Base-by-base conservation (phyloP, 495 filamentous ascomycete species). In the Penicillium manginii region DNA sequence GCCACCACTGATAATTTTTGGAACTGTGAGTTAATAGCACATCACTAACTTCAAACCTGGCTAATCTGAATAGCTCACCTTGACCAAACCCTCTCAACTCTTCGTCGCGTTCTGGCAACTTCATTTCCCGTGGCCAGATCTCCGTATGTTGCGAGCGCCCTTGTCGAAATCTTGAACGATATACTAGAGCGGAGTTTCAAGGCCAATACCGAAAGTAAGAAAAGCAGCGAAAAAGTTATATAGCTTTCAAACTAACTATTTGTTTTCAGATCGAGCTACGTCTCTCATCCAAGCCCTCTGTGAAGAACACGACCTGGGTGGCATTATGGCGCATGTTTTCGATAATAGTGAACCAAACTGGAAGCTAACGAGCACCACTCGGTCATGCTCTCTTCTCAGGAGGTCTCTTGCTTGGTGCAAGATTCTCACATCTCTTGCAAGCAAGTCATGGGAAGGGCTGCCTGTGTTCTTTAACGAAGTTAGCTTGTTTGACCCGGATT, bases 141-240 rank as follows among this genome's bases (percentile, higher is more conserved):
- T 19, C 79, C 78, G 2, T 73, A 74, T 18, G 71, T 78, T 26
- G 73, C 70, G 23, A 70, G 73, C 10, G 63, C 68, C 21, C 64
- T 80, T 4, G 35, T 83, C 11, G 75, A 81, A 55, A 66, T 76
- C 35, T 32, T 82, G n/a, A 76, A 69, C 29, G 79, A 78, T 31
- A 60, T 62, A 0, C 52, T 74, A 32, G 73, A 75, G 47, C 73
- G 72, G 22, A 69, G 68, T 29, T 54, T 79, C 6, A 60, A 70
- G 10, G 68, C 66, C 1, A 64, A 62, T 0, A 39, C 46, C 22
- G 75, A 76, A 65, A 61, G 72, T 75, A 70, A 50, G 60, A 54
- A 7, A 15, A 11, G 4, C 15, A 7, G 26, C 26, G 9, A 8
- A 7, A 29, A 33, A 2, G 9, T 31, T 19, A 32, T n/a, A 9